Base-by-base conservation (phyloP, 2,329 filamentous ascomycete species). In the Knufia fluminis region DNA sequence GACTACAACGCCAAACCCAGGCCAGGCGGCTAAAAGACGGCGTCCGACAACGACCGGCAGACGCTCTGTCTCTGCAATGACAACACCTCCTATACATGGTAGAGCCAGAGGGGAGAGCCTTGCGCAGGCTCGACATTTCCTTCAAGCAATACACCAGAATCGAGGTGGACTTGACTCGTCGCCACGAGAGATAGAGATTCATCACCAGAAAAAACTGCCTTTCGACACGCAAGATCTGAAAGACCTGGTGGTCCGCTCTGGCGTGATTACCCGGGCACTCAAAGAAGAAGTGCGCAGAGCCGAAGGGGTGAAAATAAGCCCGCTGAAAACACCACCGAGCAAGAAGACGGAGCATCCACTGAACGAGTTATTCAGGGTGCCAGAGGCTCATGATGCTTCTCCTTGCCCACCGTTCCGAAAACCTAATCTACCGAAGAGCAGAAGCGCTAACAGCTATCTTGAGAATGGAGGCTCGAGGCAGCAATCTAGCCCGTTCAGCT, bases 181-280 rank as follows among this genome's bases (percentile, higher is more conserved):
- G 10, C 62, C 65, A n/a, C 53, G 60, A 7, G 53, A 64, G 8
- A 49, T 60, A 8, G 57, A 62, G 14, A 45, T 57, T 26, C 54
- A 62, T n/a, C 58, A 63, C 32, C 58, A 65, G 16, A 65, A 61
- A n/a, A 83, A 82, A 57, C 73, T 83, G n/a, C 77, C 78, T 0
- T 83, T 83, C 59, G 79, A 83, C 59, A 83, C 79, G 2, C 76
- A 76, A 22, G 82, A 80, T 38, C 69, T 83, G 12, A 72, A 74
- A 55, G 76, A 80, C 59, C 77, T 83, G 49, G 79, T 83, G 22
- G 60, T 68, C 23, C 68, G 71, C 36, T 71, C 71, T 14, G 70
- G 71, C 16, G 70, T 71, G 24, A 69, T 74, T 38, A 74, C 70
- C 16, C 64, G 71, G 41, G 68, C 71, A 10, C 56, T 74, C 47